Evolutionary conservation across 1,284 basidiomycete species (phyloP).

Genomic region (Trametes sp.): DNA sequence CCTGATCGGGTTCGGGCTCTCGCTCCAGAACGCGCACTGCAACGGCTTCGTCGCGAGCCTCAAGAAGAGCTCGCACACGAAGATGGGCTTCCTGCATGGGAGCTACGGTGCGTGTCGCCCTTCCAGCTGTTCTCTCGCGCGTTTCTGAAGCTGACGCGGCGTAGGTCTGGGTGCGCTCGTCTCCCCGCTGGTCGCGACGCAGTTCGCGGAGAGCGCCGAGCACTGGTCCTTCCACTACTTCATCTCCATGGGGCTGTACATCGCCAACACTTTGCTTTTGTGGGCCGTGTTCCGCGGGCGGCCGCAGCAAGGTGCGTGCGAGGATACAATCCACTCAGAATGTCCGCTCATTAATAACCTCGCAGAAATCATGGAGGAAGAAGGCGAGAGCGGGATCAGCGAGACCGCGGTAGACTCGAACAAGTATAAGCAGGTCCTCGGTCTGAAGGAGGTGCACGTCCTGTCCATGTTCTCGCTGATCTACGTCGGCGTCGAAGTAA

Average conservation of each 20-base stretch:
- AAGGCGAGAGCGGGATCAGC: conserved; percentile 48
- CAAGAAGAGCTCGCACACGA: conserved; percentile 50
- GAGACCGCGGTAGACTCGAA: conserved; percentile 47
- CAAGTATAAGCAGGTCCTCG: conserved; percentile 62
- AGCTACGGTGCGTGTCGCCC: conserved; percentile 50
- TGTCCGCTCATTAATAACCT: too few relatives aligned
- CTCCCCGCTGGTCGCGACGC: conserved; percentile 67
- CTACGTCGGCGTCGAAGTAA: conserved; percentile 73
- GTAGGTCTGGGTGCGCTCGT: conserved; percentile 64
- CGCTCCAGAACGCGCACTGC: conserved; percentile 58
- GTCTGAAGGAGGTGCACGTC: conserved; percentile 58
- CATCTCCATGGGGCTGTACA: conserved; percentile 60
- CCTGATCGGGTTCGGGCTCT: conserved; percentile 66
- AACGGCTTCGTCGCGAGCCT: conserved; percentile 62
- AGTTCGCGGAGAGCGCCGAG: conserved; percentile 55
- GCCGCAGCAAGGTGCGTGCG: conserved; percentile 58
- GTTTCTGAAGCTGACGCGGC: neutral
- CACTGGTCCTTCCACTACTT: conserved; percentile 72
- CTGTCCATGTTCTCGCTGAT: conserved; percentile 68
- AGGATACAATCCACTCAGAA: too few relatives aligned
- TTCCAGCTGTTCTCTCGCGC: neutral
- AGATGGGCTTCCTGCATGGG: conserved; percentile 64
- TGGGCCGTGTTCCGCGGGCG: conserved; percentile 60
- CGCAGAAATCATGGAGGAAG: conserved; percentile 44
- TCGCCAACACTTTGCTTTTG: conserved; percentile 54